Evolutionary conservation across 345 rosid species (phyloP), one percentile per base, ranked within the genome.

Genomic region (Rhodamnia rubescens): DNA sequence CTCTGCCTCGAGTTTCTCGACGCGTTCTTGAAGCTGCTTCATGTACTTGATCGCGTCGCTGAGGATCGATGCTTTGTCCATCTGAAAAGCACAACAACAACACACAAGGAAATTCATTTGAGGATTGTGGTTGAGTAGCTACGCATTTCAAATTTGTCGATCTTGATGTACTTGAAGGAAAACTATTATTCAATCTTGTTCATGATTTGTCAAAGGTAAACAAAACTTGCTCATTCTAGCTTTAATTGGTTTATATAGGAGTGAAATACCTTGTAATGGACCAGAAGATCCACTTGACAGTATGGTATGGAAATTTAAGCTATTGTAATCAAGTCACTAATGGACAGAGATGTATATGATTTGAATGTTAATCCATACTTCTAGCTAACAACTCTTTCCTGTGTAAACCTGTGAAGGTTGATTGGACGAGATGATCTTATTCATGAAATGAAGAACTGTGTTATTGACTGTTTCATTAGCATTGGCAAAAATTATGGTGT

Each of bases 41-140:
- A 90, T 20, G 86, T 92, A 91, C 89, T 93, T 90, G 56, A 89
- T 91, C 7, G 97, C 92, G 3, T 95, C 93, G 52, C 90, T 95
- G 32, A 95, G 95, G 53, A 96, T 87, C 2, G 99, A 92, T 29
- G 94, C 88, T 87, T 93, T 96, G 88, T 95, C 99, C 82, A 89
- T 90, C 97, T 96, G 91, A 9, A 12, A 84, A 24, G 49, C 53
- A 53, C 21, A 53, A 53, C 21, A 53, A 53, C 54, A 8, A 3
- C 32, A 50, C 6, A 49, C 83, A 7, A 10, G 20, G 51, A 82
- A 82, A 27, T 82, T 26, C 4, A 44, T 81, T 18, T 51, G 42
- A 52, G 21, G 26, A 81, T 6, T 9, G 22, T 29, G 54, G 11
- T 64, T 11, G 44, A 64, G 75, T 15, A 15, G 47, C 26, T 5